A percentile compares a stretch with the other conserved stretches of the same genome.
These are phyloP conservation scores for Cladosporium sphaerospermum DNA, from an alignment of 2,329 filamentous ascomycete species.

Conservation along the genomic window DNA sequence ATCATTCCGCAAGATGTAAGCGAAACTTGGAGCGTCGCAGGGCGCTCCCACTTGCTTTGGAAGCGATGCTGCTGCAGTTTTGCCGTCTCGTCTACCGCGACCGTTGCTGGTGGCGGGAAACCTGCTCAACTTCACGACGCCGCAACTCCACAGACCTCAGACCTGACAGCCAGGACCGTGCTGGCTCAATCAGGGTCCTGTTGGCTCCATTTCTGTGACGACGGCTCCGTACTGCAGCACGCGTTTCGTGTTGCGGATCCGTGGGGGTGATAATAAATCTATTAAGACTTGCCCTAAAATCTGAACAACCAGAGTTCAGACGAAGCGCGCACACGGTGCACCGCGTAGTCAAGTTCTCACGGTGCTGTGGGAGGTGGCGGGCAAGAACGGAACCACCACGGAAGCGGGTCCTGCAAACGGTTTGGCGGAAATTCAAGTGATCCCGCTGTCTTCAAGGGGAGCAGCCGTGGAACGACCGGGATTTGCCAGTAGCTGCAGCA, in stretches of 20 bases:
- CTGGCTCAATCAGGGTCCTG: neutral
- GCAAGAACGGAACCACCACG: neutral
- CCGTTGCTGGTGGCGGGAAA: too few relatives aligned
- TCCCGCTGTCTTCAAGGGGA: neutral
- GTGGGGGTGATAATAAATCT: too few relatives aligned
- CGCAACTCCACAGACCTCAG: neutral
- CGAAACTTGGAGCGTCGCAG: too few relatives aligned
- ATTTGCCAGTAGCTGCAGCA: neutral
- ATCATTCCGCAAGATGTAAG: too few relatives aligned
- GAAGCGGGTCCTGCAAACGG: neutral
- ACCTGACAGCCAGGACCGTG: neutral
- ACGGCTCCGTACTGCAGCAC: neutral
- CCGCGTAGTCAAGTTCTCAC: too few relatives aligned
- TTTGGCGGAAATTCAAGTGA: neutral
- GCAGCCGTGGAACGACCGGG: slow-evolving; percentile 2
- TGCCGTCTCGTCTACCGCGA: too few relatives aligned
- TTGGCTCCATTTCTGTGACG: neutral
- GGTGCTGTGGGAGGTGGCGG: neutral
- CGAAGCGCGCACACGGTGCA: too few relatives aligned
- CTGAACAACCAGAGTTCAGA: too few relatives aligned
- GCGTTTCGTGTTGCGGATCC: neutral
- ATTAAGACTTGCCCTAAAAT: too few relatives aligned
- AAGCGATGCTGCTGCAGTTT: too few relatives aligned
- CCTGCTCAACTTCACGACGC: neutral
- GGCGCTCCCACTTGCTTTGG: too few relatives aligned